A percentile compares a stretch with the other conserved stretches of the same genome.
phyloP scores from a whole-genome alignment of 2,329 filamentous ascomycete genomes.

The Talaromyces sp. region DNA sequence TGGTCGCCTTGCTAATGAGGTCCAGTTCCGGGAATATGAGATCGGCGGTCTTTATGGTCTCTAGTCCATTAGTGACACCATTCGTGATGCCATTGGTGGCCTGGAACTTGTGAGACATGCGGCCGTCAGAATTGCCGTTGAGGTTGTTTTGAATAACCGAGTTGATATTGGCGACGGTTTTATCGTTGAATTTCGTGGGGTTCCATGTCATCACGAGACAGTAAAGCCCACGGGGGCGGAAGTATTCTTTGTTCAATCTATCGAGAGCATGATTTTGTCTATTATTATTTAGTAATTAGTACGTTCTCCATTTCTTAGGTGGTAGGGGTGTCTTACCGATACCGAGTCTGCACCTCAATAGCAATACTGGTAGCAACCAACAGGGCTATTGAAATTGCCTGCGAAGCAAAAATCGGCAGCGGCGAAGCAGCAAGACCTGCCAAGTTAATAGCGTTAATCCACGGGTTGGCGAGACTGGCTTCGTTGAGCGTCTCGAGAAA shows the following conservation, averaged over 20 bases:
- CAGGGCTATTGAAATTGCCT: constrained; percentile 6
- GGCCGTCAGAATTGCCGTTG: background rate
- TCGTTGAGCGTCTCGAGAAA: constrained; percentile 30
- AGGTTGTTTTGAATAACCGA: background rate
- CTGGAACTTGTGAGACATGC: constrained; percentile 19
- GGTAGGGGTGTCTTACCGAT: constrained; percentile 1
- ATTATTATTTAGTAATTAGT: background rate
- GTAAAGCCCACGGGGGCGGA: constrained; percentile 54
- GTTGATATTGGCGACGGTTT: background rate
- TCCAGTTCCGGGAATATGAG: constrained; percentile 48
- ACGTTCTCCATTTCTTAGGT: too few relatives aligned
- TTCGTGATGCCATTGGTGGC: constrained; percentile 35
- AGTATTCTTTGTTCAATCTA: constrained; percentile 53
- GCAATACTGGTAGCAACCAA: constrained; percentile 6
- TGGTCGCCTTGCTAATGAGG: constrained; percentile 8
- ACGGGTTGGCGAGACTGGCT: constrained; percentile 8
- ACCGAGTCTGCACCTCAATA: constrained; percentile 18
- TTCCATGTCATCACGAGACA: constrained; percentile 51
- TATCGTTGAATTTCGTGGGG: background rate
- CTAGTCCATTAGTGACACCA: constrained; percentile 30
- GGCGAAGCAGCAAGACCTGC: background rate
- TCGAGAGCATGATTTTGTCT: constrained; percentile 53
- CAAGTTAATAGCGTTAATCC: constrained; percentile 11
- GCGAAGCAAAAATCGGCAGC: background rate
- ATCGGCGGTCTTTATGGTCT: constrained; percentile 44